Base-by-base conservation (phyloP, 495 filamentous ascomycete genomes). In the Diplogelasinospora grovesii region DNA sequence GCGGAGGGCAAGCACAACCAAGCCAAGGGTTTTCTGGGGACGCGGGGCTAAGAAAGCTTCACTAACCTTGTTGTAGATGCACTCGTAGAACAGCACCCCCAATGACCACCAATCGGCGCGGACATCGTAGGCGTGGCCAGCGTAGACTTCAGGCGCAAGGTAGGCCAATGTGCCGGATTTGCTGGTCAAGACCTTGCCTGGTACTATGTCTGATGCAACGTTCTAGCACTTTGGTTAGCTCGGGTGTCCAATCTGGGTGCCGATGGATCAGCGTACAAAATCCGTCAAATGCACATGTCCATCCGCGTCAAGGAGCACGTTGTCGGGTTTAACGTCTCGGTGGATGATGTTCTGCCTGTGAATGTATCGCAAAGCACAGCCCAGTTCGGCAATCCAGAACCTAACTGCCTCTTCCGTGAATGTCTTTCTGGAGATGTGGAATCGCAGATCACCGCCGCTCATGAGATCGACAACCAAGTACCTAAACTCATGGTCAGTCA, bases 91-190 rank as follows among this genome's bases (percentile, higher is more conserved):
- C 2, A 90, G 78, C 31, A 98, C 92, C 22, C 92, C 92, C 18
- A 98, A 59, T 10, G 90, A 95, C 92, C 92, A 98, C 92, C 92
- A 98, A 63, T 98, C 92, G 9, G 93, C 89, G 52, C 92, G 86
- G 16, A 74, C 77, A 39, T 78, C 74, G 53, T 98, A 98, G 7
- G 90, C 92, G 26, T 73, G 75, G 18, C 89, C 92, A 46, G 78
- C 77, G 47, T 97, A 98, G 18, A 96, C 93, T 56, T 98, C 92
- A 1, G 92, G 92, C 2, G 92, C 93, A 2, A 98, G 77, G 59
- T 98, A 98, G 30, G 93, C 93, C 28, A 97, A 66, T 1, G 92
- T 97, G 14, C 92, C 92, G 1, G 92, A 98, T 63, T 94, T 96
- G 72, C 92, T 98, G 11, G 86, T 89, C 29, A 98, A 65, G 29